These are phyloP conservation scores for Suhomyces faveliae DNA, from an alignment of 805 yeast species.

Conservation along the genomic window DNA sequence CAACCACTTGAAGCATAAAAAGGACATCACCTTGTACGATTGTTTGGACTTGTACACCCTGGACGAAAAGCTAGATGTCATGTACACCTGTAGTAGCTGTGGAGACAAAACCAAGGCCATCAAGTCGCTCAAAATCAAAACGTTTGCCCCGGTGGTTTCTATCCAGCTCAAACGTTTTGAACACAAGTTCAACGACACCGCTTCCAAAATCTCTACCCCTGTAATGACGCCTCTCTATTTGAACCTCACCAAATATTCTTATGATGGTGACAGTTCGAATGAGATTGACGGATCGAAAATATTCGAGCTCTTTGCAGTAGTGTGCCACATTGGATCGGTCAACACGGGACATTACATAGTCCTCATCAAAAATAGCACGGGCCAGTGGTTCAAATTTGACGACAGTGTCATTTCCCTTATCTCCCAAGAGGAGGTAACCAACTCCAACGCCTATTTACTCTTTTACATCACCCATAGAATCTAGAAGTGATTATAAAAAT, in stretches of 20 bases:
- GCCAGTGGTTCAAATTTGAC: conserved; percentile 88
- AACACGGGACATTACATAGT: conserved; percentile 95
- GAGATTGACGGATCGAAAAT: conserved; percentile 35
- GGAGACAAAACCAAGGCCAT: conserved; percentile 56
- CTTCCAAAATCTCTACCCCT: conserved; percentile 73
- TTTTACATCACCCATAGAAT: conserved; percentile 59
- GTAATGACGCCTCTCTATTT: conserved; percentile 72
- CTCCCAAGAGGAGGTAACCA: conserved; percentile 60
- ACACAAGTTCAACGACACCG: conserved; percentile 48
- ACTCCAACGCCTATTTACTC: conserved; percentile 76
- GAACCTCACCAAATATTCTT: conserved; percentile 63
- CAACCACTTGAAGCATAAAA: conserved; percentile 22
- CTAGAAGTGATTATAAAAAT: conserved; percentile 7
- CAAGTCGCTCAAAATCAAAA: conserved; percentile 67
- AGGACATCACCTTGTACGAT: conserved; percentile 44
- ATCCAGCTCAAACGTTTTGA: conserved; percentile 83
- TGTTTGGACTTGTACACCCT: conserved; percentile 78
- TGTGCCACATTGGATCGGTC: conserved; percentile 88
- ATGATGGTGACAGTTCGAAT: conserved; percentile 13
- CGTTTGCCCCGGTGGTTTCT: conserved; percentile 73
- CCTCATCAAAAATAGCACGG: conserved; percentile 65
- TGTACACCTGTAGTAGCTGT: conserved; percentile 71
- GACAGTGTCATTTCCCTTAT: conserved; percentile 78
- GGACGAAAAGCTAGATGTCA: conserved; percentile 71
- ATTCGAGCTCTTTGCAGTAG: conserved; percentile 83